Percentiles rank a stretch among this genome's conserved stretches.
Conservation (phyloP, 495 filamentous ascomycete genomes). For the Hyphodiscus hymeniophilus region DNA sequence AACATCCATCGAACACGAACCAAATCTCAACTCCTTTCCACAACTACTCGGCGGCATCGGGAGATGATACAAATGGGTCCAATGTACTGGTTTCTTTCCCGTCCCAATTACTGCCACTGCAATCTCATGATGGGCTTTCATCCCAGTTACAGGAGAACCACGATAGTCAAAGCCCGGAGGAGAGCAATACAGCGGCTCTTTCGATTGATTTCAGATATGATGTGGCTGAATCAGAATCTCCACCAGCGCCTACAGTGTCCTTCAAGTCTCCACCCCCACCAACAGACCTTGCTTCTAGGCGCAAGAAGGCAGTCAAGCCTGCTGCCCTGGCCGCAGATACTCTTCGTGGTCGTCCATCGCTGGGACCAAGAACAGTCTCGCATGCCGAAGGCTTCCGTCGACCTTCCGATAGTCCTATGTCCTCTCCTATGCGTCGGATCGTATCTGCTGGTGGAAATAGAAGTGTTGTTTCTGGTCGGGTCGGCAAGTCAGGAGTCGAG, state of each 20-base stretch:
- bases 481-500: conserved; percentile 19
- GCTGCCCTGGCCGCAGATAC: conserved; percentile 16
- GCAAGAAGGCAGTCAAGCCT: conserved; percentile 20
- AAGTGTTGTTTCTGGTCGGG: conserved; percentile 16
- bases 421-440: conserved; percentile 26
- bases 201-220: conserved; percentile 15
- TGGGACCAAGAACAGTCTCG: conserved; percentile 22
- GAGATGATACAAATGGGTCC: conserved; percentile 1
- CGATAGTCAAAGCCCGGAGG: conserved; percentile 17
- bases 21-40: conserved; percentile 14
- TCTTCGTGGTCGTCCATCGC: conserved; percentile 12
- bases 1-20: conserved; percentile 1
- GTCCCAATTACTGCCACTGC: conserved; percentile 9
- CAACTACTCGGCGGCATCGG: conserved; percentile 6
- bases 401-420: conserved; percentile 14
- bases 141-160: neutral
- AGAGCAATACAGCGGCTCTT: neutral
- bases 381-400: conserved; percentile 21
- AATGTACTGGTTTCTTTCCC: conserved; percentile 11
- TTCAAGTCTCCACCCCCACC: conserved; percentile 23
- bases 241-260: conserved; percentile 14
- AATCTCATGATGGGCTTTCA: conserved; percentile 7
- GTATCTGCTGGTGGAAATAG: conserved; percentile 22
- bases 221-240: conserved; percentile 14
- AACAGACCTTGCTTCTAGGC: conserved; percentile 21